Evolutionary conservation across 192 early-diverging fungal genomes (phyloP).

Genomic region (Backusella morwellensis): DNA sequence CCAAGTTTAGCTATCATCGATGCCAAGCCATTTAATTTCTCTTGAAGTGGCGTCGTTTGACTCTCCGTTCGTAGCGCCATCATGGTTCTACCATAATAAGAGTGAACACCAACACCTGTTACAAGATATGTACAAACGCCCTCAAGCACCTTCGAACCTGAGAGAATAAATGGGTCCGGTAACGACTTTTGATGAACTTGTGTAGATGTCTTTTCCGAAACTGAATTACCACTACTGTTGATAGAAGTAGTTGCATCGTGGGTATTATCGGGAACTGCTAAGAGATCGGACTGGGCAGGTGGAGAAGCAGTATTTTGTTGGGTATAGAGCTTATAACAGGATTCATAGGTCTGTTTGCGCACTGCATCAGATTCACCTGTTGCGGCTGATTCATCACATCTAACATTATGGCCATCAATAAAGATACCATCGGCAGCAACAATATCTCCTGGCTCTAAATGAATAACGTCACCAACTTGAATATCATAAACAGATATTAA

Average conservation of each 20-base stretch:
- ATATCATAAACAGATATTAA: constrained; percentile 78
- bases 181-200: constrained; percentile 27
- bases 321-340: constrained; percentile 28
- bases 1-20: constrained; percentile 94
- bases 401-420: constrained; percentile 75
- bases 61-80: constrained; percentile 82
- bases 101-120: constrained; percentile 82
- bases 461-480: constrained; percentile 87
- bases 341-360: constrained; percentile 66
- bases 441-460: constrained; percentile 91
- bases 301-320: not conserved
- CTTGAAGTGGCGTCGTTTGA: constrained; percentile 91
- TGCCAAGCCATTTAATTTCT: constrained; percentile 85
- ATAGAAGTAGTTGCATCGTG: not conserved
- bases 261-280: constrained; percentile 5
- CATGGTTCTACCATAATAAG: constrained; percentile 87
- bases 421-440: constrained; percentile 90
- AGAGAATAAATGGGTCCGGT: constrained; percentile 85
- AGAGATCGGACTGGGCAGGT: not conserved
- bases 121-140: constrained; percentile 87
- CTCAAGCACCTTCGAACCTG: constrained; percentile 89
- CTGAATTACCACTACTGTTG: not conserved
- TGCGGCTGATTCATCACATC: constrained; percentile 88
- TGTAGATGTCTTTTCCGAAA: constrained; percentile 15
- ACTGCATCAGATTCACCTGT: constrained; percentile 96